Conservation (phyloP, 805 yeast species). For the Monosporozyma servazzii region DNA sequence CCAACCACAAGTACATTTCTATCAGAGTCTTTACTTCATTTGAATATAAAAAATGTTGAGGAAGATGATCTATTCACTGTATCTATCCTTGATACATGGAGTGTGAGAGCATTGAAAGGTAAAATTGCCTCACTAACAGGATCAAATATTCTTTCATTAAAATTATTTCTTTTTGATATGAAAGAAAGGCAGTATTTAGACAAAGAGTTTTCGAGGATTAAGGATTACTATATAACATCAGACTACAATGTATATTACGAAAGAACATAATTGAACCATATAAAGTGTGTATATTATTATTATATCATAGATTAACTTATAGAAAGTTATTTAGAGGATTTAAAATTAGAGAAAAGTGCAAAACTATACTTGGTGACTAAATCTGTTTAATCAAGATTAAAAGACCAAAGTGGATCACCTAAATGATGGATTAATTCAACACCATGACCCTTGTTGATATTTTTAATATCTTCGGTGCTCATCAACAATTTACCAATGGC, state of each 20-base stretch:
- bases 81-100: neutral
- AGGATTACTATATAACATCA: constrained; percentile 9
- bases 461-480: constrained; percentile 84
- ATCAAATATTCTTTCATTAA: constrained; percentile 5
- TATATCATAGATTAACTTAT: constrained; percentile 7
- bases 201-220: constrained; percentile 16
- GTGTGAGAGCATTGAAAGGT: constrained; percentile 20
- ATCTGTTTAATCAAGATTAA: constrained; percentile 36
- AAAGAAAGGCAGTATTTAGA: constrained; percentile 8
- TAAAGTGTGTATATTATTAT: neutral
- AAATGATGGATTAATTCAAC: constrained; percentile 73
- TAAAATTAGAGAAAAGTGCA: neutral
- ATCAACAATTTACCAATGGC: constrained; percentile 82
- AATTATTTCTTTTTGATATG: constrained; percentile 6
- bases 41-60: neutral
- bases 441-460: constrained; percentile 80
- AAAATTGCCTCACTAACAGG: constrained; percentile 8
- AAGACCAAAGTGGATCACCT: constrained; percentile 84
- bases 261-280: neutral
- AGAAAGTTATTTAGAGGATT: neutral
- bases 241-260: neutral
- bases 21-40: neutral
- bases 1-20: neutral
- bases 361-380: neutral
- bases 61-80: neutral